Evolutionary conservation across 2,329 filamentous ascomycete genomes (phyloP), one percentile per base, ranked within the genome.

Genomic region (Fusarium burgessii): DNA sequence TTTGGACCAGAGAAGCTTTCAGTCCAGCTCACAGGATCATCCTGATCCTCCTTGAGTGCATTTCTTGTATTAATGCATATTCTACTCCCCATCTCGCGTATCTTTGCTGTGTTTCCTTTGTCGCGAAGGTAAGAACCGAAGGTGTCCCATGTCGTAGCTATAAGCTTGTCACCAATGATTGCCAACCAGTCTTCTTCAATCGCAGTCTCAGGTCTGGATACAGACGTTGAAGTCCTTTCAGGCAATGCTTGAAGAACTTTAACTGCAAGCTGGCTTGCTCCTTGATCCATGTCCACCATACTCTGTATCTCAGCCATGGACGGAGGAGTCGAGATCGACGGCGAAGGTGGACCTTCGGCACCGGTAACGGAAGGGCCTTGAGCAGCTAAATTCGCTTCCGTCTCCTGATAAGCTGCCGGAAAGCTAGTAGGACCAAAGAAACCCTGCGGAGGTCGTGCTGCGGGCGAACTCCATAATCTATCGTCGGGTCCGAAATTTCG

Each of bases 161-260:
- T 36, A 3, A 58, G 29, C 18, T 5, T 40, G 10, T 40, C 45
- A 14, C 55, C 25, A n/a, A 58, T 23, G 6, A 9, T 15, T 5
- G 12, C 27, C 33, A 58, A 9, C 43, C 43, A 58, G 11, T 51
- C 33, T 5, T 40, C 55, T 3, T 52, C 45, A 13, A 38, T 15
- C 7, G 8, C 15, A 18, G 2, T 5, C 11, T 15, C 2, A 4
- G 38, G 14, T 4, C 0, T 36, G 2, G 13, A 5, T 7, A 11
- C 9, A 2, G 7, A 0, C 2, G 15, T 10, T 3, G 2, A 1
- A 1, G 7, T 3, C 13, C 15, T 32, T 2, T 58, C 33, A 1
- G 55, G 25, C 14, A 58, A 12, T 6, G 43, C 45, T 13, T 52
- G 55, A 6, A 58, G 27, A 1, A 58, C 33, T 17, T 4, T 52